phyloP scores from a whole-genome alignment of 2,329 filamentous ascomycete genomes.

The Trichophyton benhamiae region DNA sequence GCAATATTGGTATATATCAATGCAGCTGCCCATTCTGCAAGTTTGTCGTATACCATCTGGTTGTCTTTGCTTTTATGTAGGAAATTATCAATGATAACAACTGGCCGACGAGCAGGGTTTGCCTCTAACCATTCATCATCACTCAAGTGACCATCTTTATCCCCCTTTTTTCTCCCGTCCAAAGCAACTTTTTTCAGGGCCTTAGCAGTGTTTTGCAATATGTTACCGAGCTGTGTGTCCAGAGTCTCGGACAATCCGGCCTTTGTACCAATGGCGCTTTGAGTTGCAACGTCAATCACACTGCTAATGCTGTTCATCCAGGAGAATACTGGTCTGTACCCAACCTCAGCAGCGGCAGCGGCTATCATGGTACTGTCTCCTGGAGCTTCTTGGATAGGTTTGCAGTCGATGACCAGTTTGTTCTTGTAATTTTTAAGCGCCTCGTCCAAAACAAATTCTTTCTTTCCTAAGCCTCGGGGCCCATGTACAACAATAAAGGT shows the following conservation, averaged over 20 bases:
- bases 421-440: slow-evolving; percentile 63
- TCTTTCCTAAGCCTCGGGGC: slow-evolving; percentile 80
- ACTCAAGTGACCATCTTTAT: slow-evolving; percentile 58
- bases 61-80: slow-evolving; percentile 62
- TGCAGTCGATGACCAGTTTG: slow-evolving; percentile 81
- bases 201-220: slow-evolving; percentile 67
- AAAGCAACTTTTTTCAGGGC: slow-evolving; percentile 70
- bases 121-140: slow-evolving; percentile 84
- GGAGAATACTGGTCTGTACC: slow-evolving; percentile 85
- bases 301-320: slow-evolving; percentile 95
- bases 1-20: slow-evolving; percentile 79
- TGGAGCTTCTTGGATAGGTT: slow-evolving; percentile 77
- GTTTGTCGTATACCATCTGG: slow-evolving; percentile 57
- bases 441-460: slow-evolving; percentile 74
- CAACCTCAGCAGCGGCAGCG: slow-evolving; percentile 67
- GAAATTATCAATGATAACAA: slow-evolving; percentile 88
- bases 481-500: slow-evolving; percentile 93
- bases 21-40: slow-evolving; percentile 79
- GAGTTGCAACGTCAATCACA: slow-evolving; percentile 80
- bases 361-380: slow-evolving; percentile 79
- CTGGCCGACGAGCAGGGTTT: slow-evolving; percentile 68
- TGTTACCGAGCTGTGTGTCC: slow-evolving; percentile 79
- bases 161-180: slow-evolving; percentile 54
- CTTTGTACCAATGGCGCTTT: slow-evolving; percentile 88
- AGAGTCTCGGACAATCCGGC: slow-evolving; percentile 88